Evolutionary conservation across 2,329 filamentous ascomycete species (phyloP).

Genomic region (Microcera coccophila): DNA sequence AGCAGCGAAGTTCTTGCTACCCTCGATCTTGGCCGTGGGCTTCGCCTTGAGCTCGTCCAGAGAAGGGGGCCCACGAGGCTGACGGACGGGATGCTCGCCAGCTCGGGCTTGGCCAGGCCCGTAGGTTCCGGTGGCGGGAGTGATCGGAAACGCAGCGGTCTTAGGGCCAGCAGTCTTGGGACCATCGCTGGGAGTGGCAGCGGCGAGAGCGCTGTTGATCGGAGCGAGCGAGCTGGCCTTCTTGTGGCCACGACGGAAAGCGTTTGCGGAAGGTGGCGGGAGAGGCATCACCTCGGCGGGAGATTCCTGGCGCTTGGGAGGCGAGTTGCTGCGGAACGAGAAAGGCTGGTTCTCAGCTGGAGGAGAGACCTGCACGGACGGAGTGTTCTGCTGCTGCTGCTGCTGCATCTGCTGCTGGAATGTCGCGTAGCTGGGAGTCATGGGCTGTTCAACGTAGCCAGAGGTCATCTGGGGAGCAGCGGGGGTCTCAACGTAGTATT

Average conservation of each 20-base stretch:
- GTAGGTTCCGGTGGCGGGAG: slow-evolving; percentile 79
- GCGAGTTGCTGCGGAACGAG: slow-evolving; percentile 60
- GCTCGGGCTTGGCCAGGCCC: slow-evolving; percentile 89
- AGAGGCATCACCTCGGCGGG: slow-evolving; percentile 67
- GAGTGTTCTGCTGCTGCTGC: slow-evolving; percentile 52
- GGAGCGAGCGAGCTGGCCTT: slow-evolving; percentile 75
- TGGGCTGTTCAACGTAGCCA: slow-evolving; percentile 43
- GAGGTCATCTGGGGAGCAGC: slow-evolving; percentile 41
- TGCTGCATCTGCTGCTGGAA: slow-evolving; percentile 41
- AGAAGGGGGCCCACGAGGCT: slow-evolving; percentile 86
- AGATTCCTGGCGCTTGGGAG: slow-evolving; percentile 64
- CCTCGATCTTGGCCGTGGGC: slow-evolving; percentile 88
- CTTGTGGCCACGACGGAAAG: slow-evolving; percentile 91
- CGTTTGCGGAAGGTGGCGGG: slow-evolving; percentile 82
- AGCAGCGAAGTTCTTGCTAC: slow-evolving; percentile 94
- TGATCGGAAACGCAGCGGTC: slow-evolving; percentile 73
- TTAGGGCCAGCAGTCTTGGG: slow-evolving; percentile 67
- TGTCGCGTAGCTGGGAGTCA: slow-evolving; percentile 31
- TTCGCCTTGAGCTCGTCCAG: slow-evolving; percentile 87
- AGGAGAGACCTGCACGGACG: slow-evolving; percentile 78
- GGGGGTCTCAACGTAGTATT: slow-evolving; percentile 74
- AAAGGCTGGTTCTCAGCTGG: slow-evolving; percentile 58
- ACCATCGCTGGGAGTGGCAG: slow-evolving; percentile 39
- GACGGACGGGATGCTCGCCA: slow-evolving; percentile 89
- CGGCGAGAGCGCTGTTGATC: slow-evolving; percentile 48